Conservation (phyloP, 139 green algal genomes). For the Pedinophyceae sp. region DNA sequence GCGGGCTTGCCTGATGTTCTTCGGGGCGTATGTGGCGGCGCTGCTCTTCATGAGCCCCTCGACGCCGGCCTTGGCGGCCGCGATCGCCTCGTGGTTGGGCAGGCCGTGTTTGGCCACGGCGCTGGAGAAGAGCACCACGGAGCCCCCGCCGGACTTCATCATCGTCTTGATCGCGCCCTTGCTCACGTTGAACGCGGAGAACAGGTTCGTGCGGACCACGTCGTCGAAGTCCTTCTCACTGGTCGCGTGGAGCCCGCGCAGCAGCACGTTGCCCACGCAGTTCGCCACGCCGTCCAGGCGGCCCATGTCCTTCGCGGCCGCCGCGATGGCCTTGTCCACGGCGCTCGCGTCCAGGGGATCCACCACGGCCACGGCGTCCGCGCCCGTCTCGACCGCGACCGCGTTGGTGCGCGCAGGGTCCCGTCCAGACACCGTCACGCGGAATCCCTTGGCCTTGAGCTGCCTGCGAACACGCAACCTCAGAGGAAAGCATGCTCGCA, state of each 20-base stretch:
- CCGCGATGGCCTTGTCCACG: constrained; percentile 28
- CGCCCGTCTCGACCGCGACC: too few species aligned
- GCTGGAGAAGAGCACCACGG: constrained; percentile 47
- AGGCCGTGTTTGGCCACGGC: constrained; percentile 41
- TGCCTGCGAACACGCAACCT: too few species aligned
- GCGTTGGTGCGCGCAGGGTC: too few species aligned
- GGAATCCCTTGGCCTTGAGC: too few species aligned
- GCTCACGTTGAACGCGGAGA: constrained; percentile 58
- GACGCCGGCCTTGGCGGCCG: constrained; percentile 62
- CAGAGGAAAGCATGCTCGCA: too few species aligned
- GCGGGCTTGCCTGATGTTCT: constrained; percentile 68
- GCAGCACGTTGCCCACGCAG: constrained; percentile 50
- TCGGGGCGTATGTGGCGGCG: constrained; percentile 52
- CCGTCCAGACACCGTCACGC: too few species aligned
- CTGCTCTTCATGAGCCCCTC: constrained; percentile 33
- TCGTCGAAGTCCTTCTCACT: constrained; percentile 35
- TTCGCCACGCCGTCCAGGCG: constrained; percentile 51
- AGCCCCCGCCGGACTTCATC: constrained; percentile 36
- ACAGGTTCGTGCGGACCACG: constrained; percentile 39
- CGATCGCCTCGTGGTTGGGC: constrained; percentile 68
- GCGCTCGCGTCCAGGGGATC: too few species aligned
- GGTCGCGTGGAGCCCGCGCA: constrained; percentile 57
- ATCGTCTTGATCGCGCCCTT: constrained; percentile 33
- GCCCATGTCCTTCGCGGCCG: constrained; percentile 19
- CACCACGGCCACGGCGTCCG: too few species aligned